phyloP scores from a whole-genome alignment of 176 grass and related monocot genomes.

The Zizania latifolia region DNA sequence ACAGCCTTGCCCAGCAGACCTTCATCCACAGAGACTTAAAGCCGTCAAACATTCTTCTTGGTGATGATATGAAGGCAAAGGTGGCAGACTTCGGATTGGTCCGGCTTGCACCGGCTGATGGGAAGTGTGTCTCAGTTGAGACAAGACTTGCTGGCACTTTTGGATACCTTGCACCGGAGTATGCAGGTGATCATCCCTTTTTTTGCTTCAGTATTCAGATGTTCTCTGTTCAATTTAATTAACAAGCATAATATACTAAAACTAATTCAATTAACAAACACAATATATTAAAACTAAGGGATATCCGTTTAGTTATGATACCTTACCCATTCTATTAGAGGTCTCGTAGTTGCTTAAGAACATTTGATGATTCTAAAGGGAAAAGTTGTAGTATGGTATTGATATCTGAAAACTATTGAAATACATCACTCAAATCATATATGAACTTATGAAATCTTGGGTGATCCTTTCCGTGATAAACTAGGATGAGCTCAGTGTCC shows the following conservation, averaged over 20 bases:
- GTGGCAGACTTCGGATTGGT: slow-evolving; percentile 95
- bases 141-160: slow-evolving; percentile 88
- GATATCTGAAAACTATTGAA: slow-evolving; percentile 8
- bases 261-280: neutral
- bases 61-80: slow-evolving; percentile 98
- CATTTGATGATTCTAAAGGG: neutral
- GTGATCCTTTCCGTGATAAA: neutral
- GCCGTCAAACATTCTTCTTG: slow-evolving; percentile 88
- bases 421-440: neutral
- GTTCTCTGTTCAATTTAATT: neutral
- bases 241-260: too few relatives aligned
- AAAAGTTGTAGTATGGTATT: neutral
- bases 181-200: slow-evolving; percentile 67
- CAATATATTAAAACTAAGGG: neutral
- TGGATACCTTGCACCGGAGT: slow-evolving; percentile 91
- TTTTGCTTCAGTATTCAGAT: slow-evolving; percentile 12
- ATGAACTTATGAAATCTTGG: neutral
- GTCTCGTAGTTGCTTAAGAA: neutral
- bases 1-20: slow-evolving; percentile 85
- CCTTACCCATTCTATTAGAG: slow-evolving; percentile 3
- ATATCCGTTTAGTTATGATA: neutral
- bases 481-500: neutral
- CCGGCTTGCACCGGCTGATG: slow-evolving; percentile 78
- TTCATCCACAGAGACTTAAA: slow-evolving; percentile 98
- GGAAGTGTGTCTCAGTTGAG: slow-evolving; percentile 76